Evolutionary conservation across 345 rosid genomes (phyloP).

Genomic region (Limnanthes douglasii): DNA sequence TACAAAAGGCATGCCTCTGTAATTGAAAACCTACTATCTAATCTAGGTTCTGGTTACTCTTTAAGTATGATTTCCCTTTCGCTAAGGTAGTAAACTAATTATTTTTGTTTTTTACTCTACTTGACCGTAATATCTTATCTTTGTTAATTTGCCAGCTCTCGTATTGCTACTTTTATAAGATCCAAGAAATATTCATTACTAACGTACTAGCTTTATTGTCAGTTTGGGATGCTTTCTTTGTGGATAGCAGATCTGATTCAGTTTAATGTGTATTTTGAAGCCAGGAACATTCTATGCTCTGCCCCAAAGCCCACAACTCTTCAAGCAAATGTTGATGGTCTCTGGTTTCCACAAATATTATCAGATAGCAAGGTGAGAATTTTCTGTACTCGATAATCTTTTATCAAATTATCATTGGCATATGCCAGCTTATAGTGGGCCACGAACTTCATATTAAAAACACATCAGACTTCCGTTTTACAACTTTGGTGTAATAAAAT

Average conservation of each 20-base stretch:
- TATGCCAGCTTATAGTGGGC: slow-evolving; percentile 4
- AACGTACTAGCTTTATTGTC: background rate
- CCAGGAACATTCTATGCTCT: slow-evolving; percentile 96
- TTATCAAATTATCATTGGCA: slow-evolving; percentile 9
- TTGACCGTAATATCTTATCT: background rate
- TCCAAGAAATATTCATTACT: too few relatives aligned
- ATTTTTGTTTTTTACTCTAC: background rate
- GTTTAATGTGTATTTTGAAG: slow-evolving; percentile 48
- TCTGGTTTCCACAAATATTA: slow-evolving; percentile 93
- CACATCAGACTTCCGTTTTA: too few relatives aligned
- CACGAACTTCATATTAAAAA: slow-evolving; percentile 7
- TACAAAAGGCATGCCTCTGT: too few relatives aligned
- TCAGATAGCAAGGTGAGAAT: slow-evolving; percentile 84
- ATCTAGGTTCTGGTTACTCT: too few relatives aligned
- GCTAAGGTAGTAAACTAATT: background rate
- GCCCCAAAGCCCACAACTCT: slow-evolving; percentile 96
- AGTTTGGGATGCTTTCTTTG: slow-evolving; percentile 8
- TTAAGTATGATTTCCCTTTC: too few relatives aligned
- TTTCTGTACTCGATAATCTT: too few relatives aligned
- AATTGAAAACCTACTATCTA: too few relatives aligned
- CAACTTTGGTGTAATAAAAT: too few relatives aligned
- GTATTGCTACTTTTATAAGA: background rate
- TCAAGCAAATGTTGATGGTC: slow-evolving; percentile 97
- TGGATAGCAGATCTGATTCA: slow-evolving; percentile 21
- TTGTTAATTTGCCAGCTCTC: background rate